These are phyloP conservation scores for Furcasterigmium sp. DNA, from an alignment of 2,329 filamentous ascomycete species.

Conservation along the genomic window DNA sequence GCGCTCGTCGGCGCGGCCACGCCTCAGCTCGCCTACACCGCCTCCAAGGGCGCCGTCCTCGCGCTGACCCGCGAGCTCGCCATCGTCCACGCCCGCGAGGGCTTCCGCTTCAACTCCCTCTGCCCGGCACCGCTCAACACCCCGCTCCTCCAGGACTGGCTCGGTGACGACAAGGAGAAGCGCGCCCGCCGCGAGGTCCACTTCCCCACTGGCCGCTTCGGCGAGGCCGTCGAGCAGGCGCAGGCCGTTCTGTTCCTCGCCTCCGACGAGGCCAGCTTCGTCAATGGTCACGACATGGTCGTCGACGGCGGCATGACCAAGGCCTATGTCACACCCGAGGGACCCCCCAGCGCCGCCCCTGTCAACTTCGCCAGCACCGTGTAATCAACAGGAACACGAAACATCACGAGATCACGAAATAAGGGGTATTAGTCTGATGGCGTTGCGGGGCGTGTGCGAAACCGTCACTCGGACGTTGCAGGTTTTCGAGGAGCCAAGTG, in stretches of 20 bases:
- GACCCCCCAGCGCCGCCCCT: slow-evolving; percentile 47
- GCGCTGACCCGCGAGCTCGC: slow-evolving; percentile 87
- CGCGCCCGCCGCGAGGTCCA: slow-evolving; percentile 79
- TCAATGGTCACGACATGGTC: slow-evolving; percentile 88
- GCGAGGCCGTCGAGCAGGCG: slow-evolving; percentile 90
- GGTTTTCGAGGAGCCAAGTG: no score
- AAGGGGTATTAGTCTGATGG: not conserved
- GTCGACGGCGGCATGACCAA: slow-evolving; percentile 96
- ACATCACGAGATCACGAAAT: not conserved
- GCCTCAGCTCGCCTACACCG: slow-evolving; percentile 87
- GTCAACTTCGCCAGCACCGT: slow-evolving; percentile 48
- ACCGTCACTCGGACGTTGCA: no score
- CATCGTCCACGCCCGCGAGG: slow-evolving; percentile 85
- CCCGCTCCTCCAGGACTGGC: slow-evolving; percentile 86
- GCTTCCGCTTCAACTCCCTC: slow-evolving; percentile 83
- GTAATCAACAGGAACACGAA: not conserved
- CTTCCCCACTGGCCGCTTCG: slow-evolving; percentile 83
- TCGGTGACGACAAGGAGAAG: slow-evolving; percentile 81
- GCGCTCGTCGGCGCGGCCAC: slow-evolving; percentile 83
- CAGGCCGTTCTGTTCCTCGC: slow-evolving; percentile 84
- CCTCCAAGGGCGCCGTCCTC: slow-evolving; percentile 87
- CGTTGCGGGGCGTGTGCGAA: not conserved
- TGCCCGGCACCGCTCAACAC: slow-evolving; percentile 93
- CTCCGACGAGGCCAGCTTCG: slow-evolving; percentile 82
- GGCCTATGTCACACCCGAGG: slow-evolving; percentile 73